Evolutionary conservation across 345 rosid genomes (phyloP), one percentile per base, ranked within the genome.

Genomic region (Euphorbia lathyris): DNA sequence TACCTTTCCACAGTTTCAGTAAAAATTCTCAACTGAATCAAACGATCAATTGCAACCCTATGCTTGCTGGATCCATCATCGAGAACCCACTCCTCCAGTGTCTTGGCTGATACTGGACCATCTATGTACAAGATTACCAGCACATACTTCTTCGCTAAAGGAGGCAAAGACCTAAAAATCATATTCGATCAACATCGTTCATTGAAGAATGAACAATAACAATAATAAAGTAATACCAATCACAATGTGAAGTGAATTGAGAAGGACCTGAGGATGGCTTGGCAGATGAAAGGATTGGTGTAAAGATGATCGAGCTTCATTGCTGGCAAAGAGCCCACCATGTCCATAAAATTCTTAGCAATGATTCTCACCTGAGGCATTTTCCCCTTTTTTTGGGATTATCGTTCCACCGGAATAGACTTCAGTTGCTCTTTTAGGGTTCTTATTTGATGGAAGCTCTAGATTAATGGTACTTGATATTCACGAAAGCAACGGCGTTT

Each of bases 311-410:
- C 90, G 56, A 94, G 98, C 84, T 91, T 92, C 76, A 88, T 85
- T 76, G 93, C 87, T 0, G 97, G 89, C 70, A 94, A 71, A 40
- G 97, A 81, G 19, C 97, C 91, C 83, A 94, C 98, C 98, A 94
- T 94, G 81, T 89, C 97, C 98, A 91, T 91, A 77, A 91, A 94
- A 79, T 86, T 89, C 85, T 85, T 94, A 1, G 96, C 92, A 29
- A 89, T 88, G 36, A 94, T 89, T 86, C 81, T 91, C 66, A 94
- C 95, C 51, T 89, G 90, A 53, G 97, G 97, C 96, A 94, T 93
- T 74, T 82, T 43, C 5, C 11, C 5, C 20, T 23, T 27, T 47
- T 51, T 7, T 51, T 48, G 64, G 25, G 32, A 34, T 60, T 32
- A 19, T 11, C 19, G 40, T 8, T 60, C 64, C 36, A 32, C 36